phyloP scores from a whole-genome alignment of 2,329 filamentous ascomycete species.

The Penicillium sp. region DNA sequence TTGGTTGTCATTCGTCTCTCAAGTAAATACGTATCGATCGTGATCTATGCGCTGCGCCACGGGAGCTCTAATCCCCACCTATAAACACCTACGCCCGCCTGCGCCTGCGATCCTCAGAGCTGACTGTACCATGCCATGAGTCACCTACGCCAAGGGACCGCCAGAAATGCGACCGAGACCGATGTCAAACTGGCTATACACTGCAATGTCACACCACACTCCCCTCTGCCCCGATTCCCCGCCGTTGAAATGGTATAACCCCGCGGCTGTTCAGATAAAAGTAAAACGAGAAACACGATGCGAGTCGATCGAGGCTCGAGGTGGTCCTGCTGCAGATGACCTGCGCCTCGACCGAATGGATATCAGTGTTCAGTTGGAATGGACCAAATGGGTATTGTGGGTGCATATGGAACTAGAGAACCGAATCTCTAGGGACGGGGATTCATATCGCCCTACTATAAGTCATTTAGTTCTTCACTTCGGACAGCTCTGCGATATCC shows the following conservation, averaged over 20 bases:
- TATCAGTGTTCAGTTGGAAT: no score
- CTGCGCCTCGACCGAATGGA: no score
- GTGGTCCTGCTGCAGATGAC: no score
- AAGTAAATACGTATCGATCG: conserved; percentile 4
- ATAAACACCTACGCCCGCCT: conserved; percentile 2
- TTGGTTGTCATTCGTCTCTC: conserved; percentile 2
- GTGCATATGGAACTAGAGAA: neutral
- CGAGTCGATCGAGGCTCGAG: no score
- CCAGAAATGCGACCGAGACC: neutral
- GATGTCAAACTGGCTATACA: conserved; percentile 1
- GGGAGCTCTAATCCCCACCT: neutral
- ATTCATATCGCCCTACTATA: neutral
- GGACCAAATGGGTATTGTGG: conserved; percentile 13
- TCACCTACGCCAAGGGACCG: conserved; percentile 2
- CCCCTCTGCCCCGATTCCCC: no score
- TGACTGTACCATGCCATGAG: no score
- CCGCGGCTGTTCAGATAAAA: no score
- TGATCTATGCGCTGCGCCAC: conserved; percentile 2
- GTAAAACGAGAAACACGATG: no score
- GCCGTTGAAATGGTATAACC: no score
- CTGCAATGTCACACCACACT: no score
- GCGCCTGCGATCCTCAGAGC: neutral
- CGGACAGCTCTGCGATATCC: conserved; percentile 48
- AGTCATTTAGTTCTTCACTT: conserved; percentile 13
- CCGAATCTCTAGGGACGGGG: neutral